These are phyloP conservation scores for Tetrastigma voinierianum DNA, from an alignment of 164 flowering plant species.

Conservation along the genomic window DNA sequence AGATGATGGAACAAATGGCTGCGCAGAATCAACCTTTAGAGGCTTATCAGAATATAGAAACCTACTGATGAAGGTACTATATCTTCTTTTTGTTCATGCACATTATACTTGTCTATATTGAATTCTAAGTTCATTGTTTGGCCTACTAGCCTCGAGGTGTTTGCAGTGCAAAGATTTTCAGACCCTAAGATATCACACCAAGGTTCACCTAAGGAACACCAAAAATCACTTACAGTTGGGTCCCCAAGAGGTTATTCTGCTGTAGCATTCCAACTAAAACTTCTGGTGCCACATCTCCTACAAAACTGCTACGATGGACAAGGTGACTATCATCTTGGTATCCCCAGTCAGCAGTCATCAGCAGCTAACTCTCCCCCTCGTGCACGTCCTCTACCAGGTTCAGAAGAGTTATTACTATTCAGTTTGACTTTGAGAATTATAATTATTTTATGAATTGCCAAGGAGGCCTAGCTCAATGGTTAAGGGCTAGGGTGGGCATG, in stretches of 20 bases:
- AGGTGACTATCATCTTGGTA: conserved; percentile 61
- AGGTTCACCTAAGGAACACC: conserved; percentile 88
- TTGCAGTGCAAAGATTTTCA: conserved; percentile 56
- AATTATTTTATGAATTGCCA: neutral
- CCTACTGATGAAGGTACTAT: conserved; percentile 39
- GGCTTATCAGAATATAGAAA: conserved; percentile 36
- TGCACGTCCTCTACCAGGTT: conserved; percentile 73
- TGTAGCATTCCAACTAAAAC: conserved; percentile 57
- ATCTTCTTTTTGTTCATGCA: too few relatives aligned
- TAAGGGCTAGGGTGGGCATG: too few relatives aligned
- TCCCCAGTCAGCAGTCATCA: conserved; percentile 90
- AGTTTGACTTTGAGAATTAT: neutral
- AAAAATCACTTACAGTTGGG: conserved; percentile 43
- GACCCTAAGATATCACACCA: conserved; percentile 79
- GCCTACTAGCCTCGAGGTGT: conserved; percentile 47
- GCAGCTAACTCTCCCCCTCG: conserved; percentile 96
- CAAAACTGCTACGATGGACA: conserved; percentile 55
- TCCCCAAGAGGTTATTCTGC: conserved; percentile 80
- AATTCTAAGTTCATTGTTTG: conserved; percentile 10
- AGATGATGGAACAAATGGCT: conserved; percentile 64
- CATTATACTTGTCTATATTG: neutral
- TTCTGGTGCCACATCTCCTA: conserved; percentile 71
- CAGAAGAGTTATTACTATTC: conserved; percentile 2
- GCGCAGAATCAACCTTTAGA: conserved; percentile 25
- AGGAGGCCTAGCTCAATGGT: too few relatives aligned